These are phyloP conservation scores for Populus tomentosa DNA, from an alignment of 441 rosid species.

Conservation along the genomic window DNA sequence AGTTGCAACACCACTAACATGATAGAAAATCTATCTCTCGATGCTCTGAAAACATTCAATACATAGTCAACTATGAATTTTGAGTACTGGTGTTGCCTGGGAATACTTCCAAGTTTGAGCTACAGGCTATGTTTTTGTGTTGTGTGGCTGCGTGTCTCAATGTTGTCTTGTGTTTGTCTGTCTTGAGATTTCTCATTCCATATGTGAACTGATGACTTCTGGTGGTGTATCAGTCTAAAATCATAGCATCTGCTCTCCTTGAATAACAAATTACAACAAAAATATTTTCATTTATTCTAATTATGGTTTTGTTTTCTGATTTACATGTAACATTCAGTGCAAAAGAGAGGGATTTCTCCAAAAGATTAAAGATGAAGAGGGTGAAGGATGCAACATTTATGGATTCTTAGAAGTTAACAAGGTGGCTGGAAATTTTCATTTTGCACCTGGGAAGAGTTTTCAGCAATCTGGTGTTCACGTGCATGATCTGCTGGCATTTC, in stretches of 20 bases:
- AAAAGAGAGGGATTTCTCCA: constrained; percentile 91
- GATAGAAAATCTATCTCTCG: background rate
- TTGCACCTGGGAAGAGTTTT: constrained; percentile 99
- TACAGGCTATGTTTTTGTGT: background rate
- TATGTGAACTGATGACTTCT: background rate
- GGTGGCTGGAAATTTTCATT: constrained; percentile 96
- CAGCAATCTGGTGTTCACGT: constrained; percentile 85
- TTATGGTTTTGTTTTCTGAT: constrained; percentile 9
- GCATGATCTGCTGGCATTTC: constrained; percentile 85
- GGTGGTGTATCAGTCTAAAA: background rate
- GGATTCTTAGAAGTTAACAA: constrained; percentile 93
- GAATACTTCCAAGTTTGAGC: background rate
- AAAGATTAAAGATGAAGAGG: constrained; percentile 90
- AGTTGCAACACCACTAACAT: background rate
- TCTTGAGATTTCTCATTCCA: background rate
- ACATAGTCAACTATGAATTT: background rate
- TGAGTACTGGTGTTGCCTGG: constrained; percentile 24
- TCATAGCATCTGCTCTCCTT: too few species aligned
- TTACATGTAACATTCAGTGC: constrained; percentile 43
- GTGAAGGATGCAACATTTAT: constrained; percentile 93
- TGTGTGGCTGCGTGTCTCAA: background rate
- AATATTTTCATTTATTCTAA: background rate
- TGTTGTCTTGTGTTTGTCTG: background rate
- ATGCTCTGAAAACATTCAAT: background rate
- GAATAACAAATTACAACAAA: background rate